A percentile compares a stretch with the other conserved stretches of the same genome.
These are phyloP conservation scores for Centaurea solstitialis DNA, from an alignment of 129 eudicot species.

Conservation along the genomic window DNA sequence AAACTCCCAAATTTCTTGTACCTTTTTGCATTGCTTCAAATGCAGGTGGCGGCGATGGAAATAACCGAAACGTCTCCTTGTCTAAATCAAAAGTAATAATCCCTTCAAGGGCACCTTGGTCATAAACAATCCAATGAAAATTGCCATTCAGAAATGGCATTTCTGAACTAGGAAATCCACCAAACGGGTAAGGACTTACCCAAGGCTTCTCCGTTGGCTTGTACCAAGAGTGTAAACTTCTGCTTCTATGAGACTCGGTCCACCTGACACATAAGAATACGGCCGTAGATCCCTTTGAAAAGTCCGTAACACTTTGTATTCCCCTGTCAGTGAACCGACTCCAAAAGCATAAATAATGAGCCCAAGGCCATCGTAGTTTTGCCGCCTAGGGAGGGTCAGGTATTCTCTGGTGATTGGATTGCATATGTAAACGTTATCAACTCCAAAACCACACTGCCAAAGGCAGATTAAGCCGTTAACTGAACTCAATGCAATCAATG, in stretches of 20 bases:
- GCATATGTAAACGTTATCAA: conserved; percentile 23
- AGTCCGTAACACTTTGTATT: conserved; percentile 36
- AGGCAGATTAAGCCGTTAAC: conserved; percentile 39
- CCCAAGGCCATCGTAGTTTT: neutral
- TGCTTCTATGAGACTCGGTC: conserved; percentile 10
- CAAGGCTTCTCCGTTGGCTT: conserved; percentile 41
- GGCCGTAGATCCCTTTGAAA: neutral
- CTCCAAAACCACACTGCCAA: neutral
- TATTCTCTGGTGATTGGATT: conserved; percentile 44
- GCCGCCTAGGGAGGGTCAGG: conserved; percentile 23
- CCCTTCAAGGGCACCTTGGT: neutral
- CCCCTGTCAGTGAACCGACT: neutral
- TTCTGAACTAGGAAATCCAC: neutral
- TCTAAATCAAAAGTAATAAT: conserved; percentile 37
- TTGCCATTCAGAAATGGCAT: conserved; percentile 21
- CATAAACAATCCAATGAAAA: conserved; percentile 22
- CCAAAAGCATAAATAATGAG: conserved; percentile 25
- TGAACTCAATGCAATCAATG: conserved; percentile 20
- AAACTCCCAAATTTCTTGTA: conserved; percentile 18
- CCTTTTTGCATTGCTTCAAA: no score
- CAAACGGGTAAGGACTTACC: neutral
- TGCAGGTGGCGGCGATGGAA: conserved; percentile 36
- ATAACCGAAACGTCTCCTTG: conserved; percentile 21
- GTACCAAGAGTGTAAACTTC: conserved; percentile 49
- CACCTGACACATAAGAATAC: neutral